phyloP scores from a whole-genome alignment of 257 asterid genomes.

The Rubia yunnanensis region DNA sequence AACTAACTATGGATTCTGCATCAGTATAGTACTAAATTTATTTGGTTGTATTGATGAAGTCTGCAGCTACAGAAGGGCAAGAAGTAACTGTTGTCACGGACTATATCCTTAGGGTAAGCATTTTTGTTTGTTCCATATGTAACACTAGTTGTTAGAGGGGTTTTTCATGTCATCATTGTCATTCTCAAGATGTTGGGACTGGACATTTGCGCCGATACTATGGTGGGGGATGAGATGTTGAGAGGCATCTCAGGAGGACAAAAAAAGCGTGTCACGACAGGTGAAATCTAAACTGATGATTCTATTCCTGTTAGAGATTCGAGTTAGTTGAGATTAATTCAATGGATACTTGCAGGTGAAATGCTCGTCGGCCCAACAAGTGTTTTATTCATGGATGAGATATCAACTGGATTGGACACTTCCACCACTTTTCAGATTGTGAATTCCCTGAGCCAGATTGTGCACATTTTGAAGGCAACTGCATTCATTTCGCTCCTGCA shows the following conservation, averaged over 20 bases:
- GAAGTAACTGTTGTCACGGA: conserved; percentile 52
- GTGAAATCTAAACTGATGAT: neutral
- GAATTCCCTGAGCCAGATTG: conserved; percentile 28
- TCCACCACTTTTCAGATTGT: conserved; percentile 35
- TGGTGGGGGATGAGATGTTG: conserved; percentile 38
- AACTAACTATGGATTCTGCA: neutral
- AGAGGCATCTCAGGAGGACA: conserved; percentile 42
- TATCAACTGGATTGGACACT: conserved; percentile 39
- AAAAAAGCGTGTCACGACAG: conserved; percentile 34
- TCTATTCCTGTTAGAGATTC: neutral
- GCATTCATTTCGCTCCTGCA: conserved; percentile 33
- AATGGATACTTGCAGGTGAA: conserved; percentile 16
- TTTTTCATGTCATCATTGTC: neutral
- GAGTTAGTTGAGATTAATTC: neutral
- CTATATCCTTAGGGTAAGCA: conserved; percentile 49
- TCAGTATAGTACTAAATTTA: neutral
- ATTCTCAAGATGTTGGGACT: conserved; percentile 29
- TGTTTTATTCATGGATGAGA: conserved; percentile 35
- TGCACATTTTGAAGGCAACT: conserved; percentile 32
- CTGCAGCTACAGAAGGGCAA: conserved; percentile 62
- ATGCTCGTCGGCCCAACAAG: conserved; percentile 36
- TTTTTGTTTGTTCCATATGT: neutral
- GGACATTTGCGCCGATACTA: conserved; percentile 34
- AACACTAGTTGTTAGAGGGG: neutral
- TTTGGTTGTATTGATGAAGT: conserved; percentile 24